Percentiles rank a stretch among this genome's conserved stretches.
Conservation (phyloP, 2,329 filamentous ascomycete genomes). For the Daldinia eschscholtzii region DNA sequence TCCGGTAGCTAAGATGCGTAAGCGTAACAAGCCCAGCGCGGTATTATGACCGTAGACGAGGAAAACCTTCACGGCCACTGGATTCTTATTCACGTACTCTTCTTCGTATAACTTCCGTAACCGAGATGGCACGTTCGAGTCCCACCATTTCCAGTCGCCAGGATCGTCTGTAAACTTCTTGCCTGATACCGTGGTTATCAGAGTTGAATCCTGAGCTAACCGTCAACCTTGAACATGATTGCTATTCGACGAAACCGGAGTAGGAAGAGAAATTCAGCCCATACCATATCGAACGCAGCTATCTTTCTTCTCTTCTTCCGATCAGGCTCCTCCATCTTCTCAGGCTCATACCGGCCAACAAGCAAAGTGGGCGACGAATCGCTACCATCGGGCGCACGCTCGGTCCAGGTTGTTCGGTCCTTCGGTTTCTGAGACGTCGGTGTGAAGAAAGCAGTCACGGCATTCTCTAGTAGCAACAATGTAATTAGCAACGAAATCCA, state of each 20-base stretch:
- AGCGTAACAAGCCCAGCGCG: neutral
- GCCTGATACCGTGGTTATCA: conserved; percentile 84
- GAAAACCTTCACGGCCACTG: neutral
- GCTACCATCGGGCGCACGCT: conserved; percentile 66
- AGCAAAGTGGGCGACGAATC: conserved; percentile 72
- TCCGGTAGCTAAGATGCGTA: conserved; percentile 69
- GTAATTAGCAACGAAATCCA: conserved; percentile 16
- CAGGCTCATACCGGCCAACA: conserved; percentile 76
- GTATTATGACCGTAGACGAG: neutral
- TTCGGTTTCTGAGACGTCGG: conserved; percentile 87
- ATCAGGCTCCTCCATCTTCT: conserved; percentile 50
- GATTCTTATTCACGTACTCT: conserved; percentile 62
- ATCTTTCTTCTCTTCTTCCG: conserved; percentile 66
- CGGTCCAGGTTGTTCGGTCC: conserved; percentile 78
- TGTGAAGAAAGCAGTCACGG: conserved; percentile 88
- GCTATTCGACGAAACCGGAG: neutral
- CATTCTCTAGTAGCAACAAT: conserved; percentile 64
- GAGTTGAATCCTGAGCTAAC: conserved; percentile 80
- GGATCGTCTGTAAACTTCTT: conserved; percentile 79
- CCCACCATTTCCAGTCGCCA: conserved; percentile 96
- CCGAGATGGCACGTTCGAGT: conserved; percentile 74
- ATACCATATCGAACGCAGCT: conserved; percentile 77
- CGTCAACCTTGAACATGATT: conserved; percentile 12
- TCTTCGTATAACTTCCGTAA: conserved; percentile 77
- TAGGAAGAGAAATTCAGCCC: conserved; percentile 23